Base-by-base conservation (phyloP, 2,329 filamentous ascomycete species). In the Aspergillus amoenus region DNA sequence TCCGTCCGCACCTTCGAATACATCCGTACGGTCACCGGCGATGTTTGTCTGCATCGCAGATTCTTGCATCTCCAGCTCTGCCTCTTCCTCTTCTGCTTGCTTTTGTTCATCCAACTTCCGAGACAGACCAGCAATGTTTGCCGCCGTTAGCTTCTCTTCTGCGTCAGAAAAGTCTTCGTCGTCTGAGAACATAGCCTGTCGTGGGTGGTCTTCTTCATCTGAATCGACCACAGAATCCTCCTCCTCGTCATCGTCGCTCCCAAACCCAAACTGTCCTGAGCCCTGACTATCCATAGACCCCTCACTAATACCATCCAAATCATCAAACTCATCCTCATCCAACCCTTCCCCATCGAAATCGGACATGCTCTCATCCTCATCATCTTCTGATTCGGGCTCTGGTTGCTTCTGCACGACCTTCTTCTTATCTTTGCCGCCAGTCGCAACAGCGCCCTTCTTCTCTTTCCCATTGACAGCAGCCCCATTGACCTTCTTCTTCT, bases 1-100 rank as follows among this genome's bases (percentile, higher is more conserved):
- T 22, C 81, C 77, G 43, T 82, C 83, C 37, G 50, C 41, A 21
- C 50, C 50, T 30, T 83, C 84, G 61, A 79, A 78, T 15, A 88
- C 87, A 50, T 84, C 84, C 2, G 88, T 87, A 66, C 81, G 82
- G 66, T 93, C 90, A 52, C 88, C 88, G 55, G 86, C 86, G 69
- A 99, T 96, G 78, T 99, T 99, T 53, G 93, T 97, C 77, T 96
- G 92, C 73, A 97, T 75, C 8, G 90, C 89, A 44, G 85, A 87
- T 64, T 97, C 90, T 70, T 92, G 86, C 71, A 97, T 78, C 73
- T 99, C 94, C 34, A 88, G 89, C 66, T 93, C 86, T 22, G 91
- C 91, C 61, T 93, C 90, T 22, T 87, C 91, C 17, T 88, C 91
- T 62, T 96, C 90, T 59, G 88, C 83, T 44, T 89, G 89, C 69